Percentiles rank a stretch among this genome's conserved stretches.
phyloP scores from a whole-genome alignment of 2,329 filamentous ascomycete genomes.

The Aspergillus viridinutans region DNA sequence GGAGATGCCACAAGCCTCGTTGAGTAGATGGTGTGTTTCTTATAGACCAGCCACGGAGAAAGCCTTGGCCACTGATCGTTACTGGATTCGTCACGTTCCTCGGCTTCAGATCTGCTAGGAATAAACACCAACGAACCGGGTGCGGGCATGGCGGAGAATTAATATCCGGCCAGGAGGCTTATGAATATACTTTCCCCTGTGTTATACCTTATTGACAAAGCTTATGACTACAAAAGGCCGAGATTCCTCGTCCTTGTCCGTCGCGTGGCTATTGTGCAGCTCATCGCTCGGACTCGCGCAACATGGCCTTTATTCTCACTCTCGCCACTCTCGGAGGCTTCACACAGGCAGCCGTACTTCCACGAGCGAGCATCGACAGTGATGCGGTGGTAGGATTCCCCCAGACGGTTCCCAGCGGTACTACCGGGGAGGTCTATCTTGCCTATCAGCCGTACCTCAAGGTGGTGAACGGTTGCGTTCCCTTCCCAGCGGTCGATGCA shows the following conservation, averaged over 20 bases:
- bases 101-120: background rate
- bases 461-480: slow-evolving; percentile 58
- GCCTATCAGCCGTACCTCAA: slow-evolving; percentile 55
- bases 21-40: background rate
- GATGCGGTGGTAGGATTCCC: slow-evolving; percentile 52
- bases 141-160: background rate
- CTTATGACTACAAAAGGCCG: background rate
- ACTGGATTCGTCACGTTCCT: background rate
- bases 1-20: background rate
- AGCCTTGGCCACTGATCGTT: background rate
- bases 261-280: background rate
- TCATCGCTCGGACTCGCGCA: background rate
- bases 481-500: slow-evolving; percentile 58
- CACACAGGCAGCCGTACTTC: slow-evolving; percentile 1
- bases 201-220: background rate
- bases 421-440: slow-evolving; percentile 47
- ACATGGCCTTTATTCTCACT: slow-evolving; percentile 1
- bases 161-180: background rate
- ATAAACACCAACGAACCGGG: background rate
- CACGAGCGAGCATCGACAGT: slow-evolving; percentile 42
- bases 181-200: background rate
- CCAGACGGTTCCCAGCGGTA: slow-evolving; percentile 49
- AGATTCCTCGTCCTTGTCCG: background rate
- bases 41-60: background rate
- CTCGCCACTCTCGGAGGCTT: background rate